Base-by-base conservation (phyloP, 306 rosid species). In the Biancaea sappan region DNA sequence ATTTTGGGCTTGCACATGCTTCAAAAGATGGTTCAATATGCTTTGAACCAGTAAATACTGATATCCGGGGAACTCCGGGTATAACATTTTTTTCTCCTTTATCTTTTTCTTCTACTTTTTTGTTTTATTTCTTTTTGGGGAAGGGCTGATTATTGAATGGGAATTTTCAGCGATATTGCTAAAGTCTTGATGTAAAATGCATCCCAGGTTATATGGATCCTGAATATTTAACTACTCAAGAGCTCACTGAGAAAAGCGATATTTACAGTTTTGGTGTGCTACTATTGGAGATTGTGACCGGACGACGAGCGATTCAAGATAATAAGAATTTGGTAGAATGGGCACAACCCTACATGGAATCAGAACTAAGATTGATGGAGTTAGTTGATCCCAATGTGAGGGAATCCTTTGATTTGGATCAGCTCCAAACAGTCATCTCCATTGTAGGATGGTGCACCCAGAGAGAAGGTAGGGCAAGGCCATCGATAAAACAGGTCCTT, bases 201-300 rank as follows among this genome's bases (percentile, higher is more conserved):
- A 72, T 87, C 73, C 40, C 90, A 94, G 99, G 99, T 84, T 95
- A 95, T 60, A 95, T 95, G 95, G 99, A 95, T 84, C 99, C 99
- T 0, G 99, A 95, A 73, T 95, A 95, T 57, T 80, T 92, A 18
- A 85, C 90, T 82, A 92, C 96, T 47, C 99, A 88, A 89, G 96
- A 95, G 76, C 93, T 95, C 82, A 88, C 99, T 0, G 92, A 90
- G 84, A 95, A 95, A 86, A 95, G 99, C 2, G 99, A 95, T 66
- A 78, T 90, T 57, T 92, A 95, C 86, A 90, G 99, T 88, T 95
- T 90, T 1, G 99, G 99, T 18, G 98, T 95, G 74, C 76, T 95
- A 46, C 84, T 94, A 40, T 73, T 95, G 77, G 99, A 95, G 85
- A 80, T 95, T 76, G 88, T 95, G 29, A 95, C 99, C 0, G 97